Conservation (phyloP, 2,329 filamentous ascomycete genomes). For the Lachnellula suecica region DNA sequence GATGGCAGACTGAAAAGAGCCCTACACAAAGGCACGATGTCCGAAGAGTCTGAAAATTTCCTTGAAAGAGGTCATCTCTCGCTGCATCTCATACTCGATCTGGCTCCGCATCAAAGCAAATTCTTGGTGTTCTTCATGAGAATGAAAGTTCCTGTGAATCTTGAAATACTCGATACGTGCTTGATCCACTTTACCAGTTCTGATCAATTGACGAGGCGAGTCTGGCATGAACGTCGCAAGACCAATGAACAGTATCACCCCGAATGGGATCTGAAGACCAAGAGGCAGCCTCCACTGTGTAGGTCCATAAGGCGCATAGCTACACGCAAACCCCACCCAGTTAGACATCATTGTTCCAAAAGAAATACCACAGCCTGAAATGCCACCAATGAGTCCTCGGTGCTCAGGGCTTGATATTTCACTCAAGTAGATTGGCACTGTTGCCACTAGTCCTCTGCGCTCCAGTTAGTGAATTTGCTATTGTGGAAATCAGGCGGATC, state of each 20-base stretch:
- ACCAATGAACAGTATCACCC: constrained; percentile 52
- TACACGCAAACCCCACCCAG: constrained; percentile 56
- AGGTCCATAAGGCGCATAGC: constrained; percentile 50
- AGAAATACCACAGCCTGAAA: constrained; percentile 52
- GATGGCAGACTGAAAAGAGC: constrained; percentile 1
- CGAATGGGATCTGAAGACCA: constrained; percentile 55
- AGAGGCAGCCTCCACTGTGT: constrained; percentile 56
- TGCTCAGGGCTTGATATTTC: constrained; percentile 26
- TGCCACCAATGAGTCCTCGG: constrained; percentile 28
- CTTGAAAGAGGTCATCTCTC: constrained; percentile 50
- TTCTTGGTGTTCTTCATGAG: constrained; percentile 46
- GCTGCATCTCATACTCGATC: constrained; percentile 56
- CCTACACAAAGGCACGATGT: constrained; percentile 48
- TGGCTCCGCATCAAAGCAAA: constrained; percentile 53
- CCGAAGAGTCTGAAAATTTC: constrained; percentile 53
- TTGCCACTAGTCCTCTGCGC: constrained; percentile 31
- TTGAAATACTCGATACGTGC: constrained; percentile 47
- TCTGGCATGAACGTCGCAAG: constrained; percentile 55
- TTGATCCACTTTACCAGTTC: constrained; percentile 46
- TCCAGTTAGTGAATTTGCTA: background rate
- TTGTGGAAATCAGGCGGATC: background rate
- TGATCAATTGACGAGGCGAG: constrained; percentile 53
- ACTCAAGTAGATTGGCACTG: constrained; percentile 30
- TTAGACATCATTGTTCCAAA: constrained; percentile 57
- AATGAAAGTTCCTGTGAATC: constrained; percentile 46